Percentiles rank a stretch among this genome's conserved stretches.
These are phyloP conservation scores for Neurospora sp. DNA, from an alignment of 495 filamentous ascomycete genomes.

Conservation along the genomic window DNA sequence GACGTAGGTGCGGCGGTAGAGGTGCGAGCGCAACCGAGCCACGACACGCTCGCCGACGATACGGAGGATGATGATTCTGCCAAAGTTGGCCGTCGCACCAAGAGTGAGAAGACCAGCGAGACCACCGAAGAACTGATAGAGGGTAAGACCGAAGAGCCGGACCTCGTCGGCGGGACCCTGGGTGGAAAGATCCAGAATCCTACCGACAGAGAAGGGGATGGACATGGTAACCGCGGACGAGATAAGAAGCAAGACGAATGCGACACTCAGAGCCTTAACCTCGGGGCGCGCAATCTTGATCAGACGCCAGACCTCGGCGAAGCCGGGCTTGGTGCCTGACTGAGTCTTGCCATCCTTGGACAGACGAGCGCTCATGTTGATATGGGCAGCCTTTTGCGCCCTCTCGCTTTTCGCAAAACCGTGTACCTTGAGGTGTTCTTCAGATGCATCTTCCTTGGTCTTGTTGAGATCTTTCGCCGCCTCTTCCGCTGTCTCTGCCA, in stretches of 20 bases:
- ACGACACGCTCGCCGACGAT: constrained; percentile 95
- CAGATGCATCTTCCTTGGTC: constrained; percentile 7
- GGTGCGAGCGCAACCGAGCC: constrained; percentile 72
- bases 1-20: constrained; percentile 81
- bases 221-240: constrained; percentile 89
- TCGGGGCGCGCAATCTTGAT: constrained; percentile 85
- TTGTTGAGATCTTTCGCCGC: constrained; percentile 7
- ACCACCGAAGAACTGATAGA: constrained; percentile 28
- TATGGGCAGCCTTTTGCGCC: constrained; percentile 74
- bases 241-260: constrained; percentile 73
- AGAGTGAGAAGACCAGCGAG: constrained; percentile 28
- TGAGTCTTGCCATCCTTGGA: constrained; percentile 68
- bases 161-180: constrained; percentile 24
- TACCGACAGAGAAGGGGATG: constrained; percentile 91
- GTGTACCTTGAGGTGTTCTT: constrained; percentile 19
- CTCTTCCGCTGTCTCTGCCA: constrained; percentile 3
- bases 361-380: constrained; percentile 80
- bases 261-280: constrained; percentile 61
- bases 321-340: constrained; percentile 51
- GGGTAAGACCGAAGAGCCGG: constrained; percentile 24
- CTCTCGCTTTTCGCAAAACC: constrained; percentile 47
- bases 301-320: constrained; percentile 73
- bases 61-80: constrained; percentile 84
- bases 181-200: constrained; percentile 68
- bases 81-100: constrained; percentile 66